Base-by-base conservation (phyloP, 1,284 basidiomycete genomes). In the Trametes hirsuta region DNA sequence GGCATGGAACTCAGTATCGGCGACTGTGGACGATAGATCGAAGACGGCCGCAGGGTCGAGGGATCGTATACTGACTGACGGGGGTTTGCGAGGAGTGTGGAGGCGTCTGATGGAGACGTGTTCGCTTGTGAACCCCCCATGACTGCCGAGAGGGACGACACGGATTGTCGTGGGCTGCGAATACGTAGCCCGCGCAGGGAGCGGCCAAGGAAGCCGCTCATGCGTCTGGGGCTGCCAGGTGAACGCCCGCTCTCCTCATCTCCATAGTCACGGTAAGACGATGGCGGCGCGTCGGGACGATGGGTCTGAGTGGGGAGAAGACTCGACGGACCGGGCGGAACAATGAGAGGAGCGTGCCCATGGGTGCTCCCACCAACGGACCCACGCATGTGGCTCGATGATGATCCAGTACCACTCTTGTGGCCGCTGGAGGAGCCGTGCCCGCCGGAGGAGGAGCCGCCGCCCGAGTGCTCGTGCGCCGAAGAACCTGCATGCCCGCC, bases 291-390 rank as follows among this genome's bases (percentile, higher is more conserved):
- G 4, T 55, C 56, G 2, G 55, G 51, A 2, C 34, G 41, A 6
- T 65, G 62, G 6, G 53, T 53, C 49, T 68, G 63, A 1, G 71
- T 68, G 3, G 69, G 71, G 14, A 71, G 63, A 42, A 71, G 47
- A 37, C 69, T 71, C 11, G 67, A 71, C 14, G 64, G 67, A 15
- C 53, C 61, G 5, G 67, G 63, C 8, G 62, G n/a, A 15, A 54
- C n/a, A 35, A 40, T 49, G 37, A 61, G 46, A 12, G 68, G 65
- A 4, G 65, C 58, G 6, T 46, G 42, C 62, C 59, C 12, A 47
- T n/a, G 40, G 57, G 50, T 4, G 58, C 60, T 30, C 30, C 30
- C 30, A 30, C 30, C 30, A 8, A 30, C 8, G 9, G 67, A 68
- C 11, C 64, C 50, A 36, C 66, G 47, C 44, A 63, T 67, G 58